Percentiles rank a stretch among this genome's conserved stretches.
Evolutionary conservation across 768 basidiomycete species (phyloP).

Genomic region (Hypsizygus marmoreus): DNA sequence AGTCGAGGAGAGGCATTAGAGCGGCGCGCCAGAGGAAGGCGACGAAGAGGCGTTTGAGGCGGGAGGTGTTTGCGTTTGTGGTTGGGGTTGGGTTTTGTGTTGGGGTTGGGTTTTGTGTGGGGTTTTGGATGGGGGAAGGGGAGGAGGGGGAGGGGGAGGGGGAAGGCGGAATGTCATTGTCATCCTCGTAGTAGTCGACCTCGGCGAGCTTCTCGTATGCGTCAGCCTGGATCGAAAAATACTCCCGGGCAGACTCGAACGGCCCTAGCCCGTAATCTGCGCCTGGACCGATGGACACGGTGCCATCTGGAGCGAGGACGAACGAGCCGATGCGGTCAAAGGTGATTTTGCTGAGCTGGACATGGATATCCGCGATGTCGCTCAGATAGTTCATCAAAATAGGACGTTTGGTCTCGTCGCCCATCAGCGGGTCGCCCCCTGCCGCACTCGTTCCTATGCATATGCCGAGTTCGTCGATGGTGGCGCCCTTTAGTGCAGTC

Average conservation of each 20-base stretch:
- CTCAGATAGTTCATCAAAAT: slow-evolving; percentile 40
- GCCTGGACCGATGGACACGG: slow-evolving; percentile 38
- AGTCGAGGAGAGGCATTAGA: slow-evolving; percentile 42
- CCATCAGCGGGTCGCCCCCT: slow-evolving; percentile 30
- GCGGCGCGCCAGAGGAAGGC: slow-evolving; percentile 41
- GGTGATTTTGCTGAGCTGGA: slow-evolving; percentile 39
- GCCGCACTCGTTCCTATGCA: slow-evolving; percentile 26
- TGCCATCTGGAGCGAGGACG: slow-evolving; percentile 32
- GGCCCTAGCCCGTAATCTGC: slow-evolving; percentile 45
- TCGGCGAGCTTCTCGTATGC: slow-evolving; percentile 41
- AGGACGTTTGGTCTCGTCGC: slow-evolving; percentile 35
- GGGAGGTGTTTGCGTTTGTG: slow-evolving; percentile 21
- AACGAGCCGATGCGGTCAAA: slow-evolving; percentile 43
- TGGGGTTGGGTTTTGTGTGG: no score
- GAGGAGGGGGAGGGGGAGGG: not conserved
- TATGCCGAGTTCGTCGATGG: slow-evolving; percentile 45
- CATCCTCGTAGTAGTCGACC: no score
- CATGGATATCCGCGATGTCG: slow-evolving; percentile 43
- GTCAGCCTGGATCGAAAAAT: slow-evolving; percentile 40
- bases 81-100: no score
- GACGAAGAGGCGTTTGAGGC: slow-evolving; percentile 38
- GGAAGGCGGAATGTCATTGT: slow-evolving; percentile 20
- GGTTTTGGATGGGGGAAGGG: no score
- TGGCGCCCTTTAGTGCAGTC: slow-evolving; percentile 40
- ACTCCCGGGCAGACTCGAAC: slow-evolving; percentile 39